Evolutionary conservation across 352 stramenopile species (phyloP).

Genomic region (Pythium volutum): DNA sequence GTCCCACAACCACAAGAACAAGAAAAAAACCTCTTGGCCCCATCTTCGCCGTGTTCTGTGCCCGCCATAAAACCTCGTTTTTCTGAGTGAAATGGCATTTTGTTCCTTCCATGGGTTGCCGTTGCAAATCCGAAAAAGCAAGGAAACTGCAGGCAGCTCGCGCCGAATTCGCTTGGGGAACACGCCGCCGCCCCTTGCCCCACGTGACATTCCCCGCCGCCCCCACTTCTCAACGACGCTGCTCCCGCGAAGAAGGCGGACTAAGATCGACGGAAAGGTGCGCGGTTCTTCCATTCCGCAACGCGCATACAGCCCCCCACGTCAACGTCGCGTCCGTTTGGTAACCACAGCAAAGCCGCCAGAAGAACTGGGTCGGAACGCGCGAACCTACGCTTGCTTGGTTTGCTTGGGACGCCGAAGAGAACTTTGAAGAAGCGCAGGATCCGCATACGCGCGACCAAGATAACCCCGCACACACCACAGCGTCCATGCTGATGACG

Average conservation of each 20-base stretch:
- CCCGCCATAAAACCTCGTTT: slow-evolving; percentile 6
- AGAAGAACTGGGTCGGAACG: slow-evolving; percentile 27
- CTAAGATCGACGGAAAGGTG: slow-evolving; percentile 36
- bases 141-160: slow-evolving; percentile 30
- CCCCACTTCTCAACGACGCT: slow-evolving; percentile 10
- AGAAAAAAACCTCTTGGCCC: not conserved
- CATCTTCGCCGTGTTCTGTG: not conserved
- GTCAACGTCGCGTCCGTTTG: not conserved
- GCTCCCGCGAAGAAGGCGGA: slow-evolving; percentile 11
- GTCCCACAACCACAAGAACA: slow-evolving; percentile 1
- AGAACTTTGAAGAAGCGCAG: not conserved
- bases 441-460: slow-evolving; percentile 12
- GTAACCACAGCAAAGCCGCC: slow-evolving; percentile 15
- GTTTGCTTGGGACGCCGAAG: too few species aligned
- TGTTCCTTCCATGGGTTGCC: slow-evolving; percentile 6
- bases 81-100: slow-evolving; percentile 2
- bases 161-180: slow-evolving; percentile 24
- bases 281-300: slow-evolving; percentile 30
- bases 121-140: slow-evolving; percentile 38
- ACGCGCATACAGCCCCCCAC: slow-evolving; percentile 7
- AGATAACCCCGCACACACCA: not conserved
- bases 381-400: not conserved
- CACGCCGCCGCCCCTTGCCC: slow-evolving; percentile 1
- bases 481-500: slow-evolving; percentile 55
- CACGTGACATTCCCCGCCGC: not conserved